A percentile compares a stretch with the other conserved stretches of the same genome.
Conservation (phyloP, 441 rosid genomes). For the Gossypium schwendimanii region DNA sequence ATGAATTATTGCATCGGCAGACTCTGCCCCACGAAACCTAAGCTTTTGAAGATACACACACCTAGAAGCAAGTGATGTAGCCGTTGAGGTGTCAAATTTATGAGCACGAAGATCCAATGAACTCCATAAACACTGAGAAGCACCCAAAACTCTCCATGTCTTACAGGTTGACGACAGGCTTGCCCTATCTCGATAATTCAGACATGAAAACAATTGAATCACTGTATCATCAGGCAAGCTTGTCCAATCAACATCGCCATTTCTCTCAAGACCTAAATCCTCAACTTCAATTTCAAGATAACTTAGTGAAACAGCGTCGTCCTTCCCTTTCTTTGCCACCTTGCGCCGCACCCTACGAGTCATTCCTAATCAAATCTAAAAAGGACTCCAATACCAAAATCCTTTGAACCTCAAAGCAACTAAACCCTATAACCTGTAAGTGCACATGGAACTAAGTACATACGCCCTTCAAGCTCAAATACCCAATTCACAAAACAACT, state of each 20-base stretch:
- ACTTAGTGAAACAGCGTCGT: conserved; percentile 37
- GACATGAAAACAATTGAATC: conserved; percentile 67
- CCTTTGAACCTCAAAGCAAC: conserved; percentile 18
- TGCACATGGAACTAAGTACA: conserved; percentile 16
- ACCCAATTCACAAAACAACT: conserved; percentile 16
- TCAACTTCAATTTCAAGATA: conserved; percentile 51
- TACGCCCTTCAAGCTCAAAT: conserved; percentile 14
- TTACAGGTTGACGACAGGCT: conserved; percentile 74
- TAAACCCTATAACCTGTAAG: not conserved
- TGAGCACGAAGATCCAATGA: conserved; percentile 86
- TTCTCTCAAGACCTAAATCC: conserved; percentile 26
- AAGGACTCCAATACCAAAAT: conserved; percentile 6
- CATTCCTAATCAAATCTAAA: conserved; percentile 40
- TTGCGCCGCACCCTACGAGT: conserved; percentile 76
- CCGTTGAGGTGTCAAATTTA: conserved; percentile 54
- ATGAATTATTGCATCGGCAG: conserved; percentile 74
- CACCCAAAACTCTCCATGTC: conserved; percentile 64
- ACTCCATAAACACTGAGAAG: conserved; percentile 75
- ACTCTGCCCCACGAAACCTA: conserved; percentile 82
- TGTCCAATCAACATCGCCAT: conserved; percentile 63
- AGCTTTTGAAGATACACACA: conserved; percentile 60
- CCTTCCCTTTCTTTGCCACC: conserved; percentile 65
- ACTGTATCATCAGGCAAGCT: conserved; percentile 79
- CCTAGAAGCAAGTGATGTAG: conserved; percentile 60
- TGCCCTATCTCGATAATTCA: conserved; percentile 88